Evolutionary conservation across 2,329 filamentous ascomycete species (phyloP), one percentile per base, ranked within the genome.

Genomic region (Neopestalotiopsis clavispora): DNA sequence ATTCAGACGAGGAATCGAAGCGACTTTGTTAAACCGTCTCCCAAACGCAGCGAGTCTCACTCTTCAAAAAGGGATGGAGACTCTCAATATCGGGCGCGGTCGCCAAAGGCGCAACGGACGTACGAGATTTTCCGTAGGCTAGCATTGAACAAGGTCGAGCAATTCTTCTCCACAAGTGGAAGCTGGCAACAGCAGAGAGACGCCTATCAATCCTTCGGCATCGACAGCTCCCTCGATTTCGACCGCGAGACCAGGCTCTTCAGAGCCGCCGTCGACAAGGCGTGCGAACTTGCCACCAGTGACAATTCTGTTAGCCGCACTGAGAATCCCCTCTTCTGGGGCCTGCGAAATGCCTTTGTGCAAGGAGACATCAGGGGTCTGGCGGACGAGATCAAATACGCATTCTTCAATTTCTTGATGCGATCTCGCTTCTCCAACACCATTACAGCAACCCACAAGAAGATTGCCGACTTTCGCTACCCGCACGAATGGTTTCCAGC

Each of bases 401-500:
- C 88, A 40, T 94, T 96, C 77, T 90, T 91, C 74, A 89, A 87
- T 49, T 90, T 91, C 71, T 81, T 92, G 23, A 82, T 90, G 69
- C 86, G 87, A 13, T 77, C 84, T 2, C 83, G 83, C 32, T 89
- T 92, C 76, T 87, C 90, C 1, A 80, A 83, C 23, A 84, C 83
- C 3, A 82, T 91, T 64, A 81, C 88, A 38, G 81, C 85, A 59
- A 86, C 87, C 38, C 92, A 95, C 74, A 83, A 84, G 73, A 85
- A 85, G 23, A 81, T 97, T 14, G 89, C 94, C n/a, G 94, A 98
- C 80, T 83, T 97, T 72, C 89, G 94, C n/a, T 94, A 90, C 79
- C 96, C 96, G 0, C 87, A 91, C 67, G 96, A 99, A 79, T 98
- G 95, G 95, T 98, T 92, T 77, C 94, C 95, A 0, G 90, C 89